A percentile compares a stretch with the other conserved stretches of the same genome.
These are phyloP conservation scores for Mycena galopus DNA, from an alignment of 768 basidiomycete species.

Conservation along the genomic window DNA sequence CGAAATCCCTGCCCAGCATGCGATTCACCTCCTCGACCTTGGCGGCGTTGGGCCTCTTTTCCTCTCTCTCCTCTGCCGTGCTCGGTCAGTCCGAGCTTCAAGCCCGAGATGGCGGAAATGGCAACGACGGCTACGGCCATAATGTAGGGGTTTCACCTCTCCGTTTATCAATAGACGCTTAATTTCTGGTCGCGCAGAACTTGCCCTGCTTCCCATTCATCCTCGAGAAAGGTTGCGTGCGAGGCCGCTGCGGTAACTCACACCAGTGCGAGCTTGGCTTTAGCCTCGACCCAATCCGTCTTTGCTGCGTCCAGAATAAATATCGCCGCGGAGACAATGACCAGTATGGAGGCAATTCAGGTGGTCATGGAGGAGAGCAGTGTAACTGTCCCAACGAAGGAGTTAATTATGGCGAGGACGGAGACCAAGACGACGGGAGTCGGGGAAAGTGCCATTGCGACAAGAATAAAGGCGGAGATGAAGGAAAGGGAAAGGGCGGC, in stretches of 20 bases:
- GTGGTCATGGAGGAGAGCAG: too few relatives aligned
- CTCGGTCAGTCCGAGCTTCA: constrained; percentile 5
- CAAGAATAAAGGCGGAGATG: not conserved
- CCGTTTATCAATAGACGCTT: not conserved
- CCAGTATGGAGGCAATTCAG: not conserved
- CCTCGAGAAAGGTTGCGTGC: not conserved
- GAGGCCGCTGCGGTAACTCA: constrained; percentile 3
- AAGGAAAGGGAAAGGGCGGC: not conserved
- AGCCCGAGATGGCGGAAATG: not conserved
- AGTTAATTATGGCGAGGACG: too few relatives aligned
- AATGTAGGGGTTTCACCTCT: not conserved
- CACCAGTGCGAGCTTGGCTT: constrained; percentile 26
- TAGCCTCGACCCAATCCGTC: not conserved
- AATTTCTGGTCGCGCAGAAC: not conserved
- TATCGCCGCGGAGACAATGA: not conserved
- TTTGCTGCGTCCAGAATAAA: not conserved
- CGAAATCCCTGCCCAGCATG: not conserved
- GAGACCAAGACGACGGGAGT: too few relatives aligned
- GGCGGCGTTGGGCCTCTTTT: not conserved
- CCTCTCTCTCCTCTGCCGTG: constrained; percentile 12
- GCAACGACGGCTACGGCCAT: not conserved
- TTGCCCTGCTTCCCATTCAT: constrained; percentile 14
- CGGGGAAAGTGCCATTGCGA: not conserved
- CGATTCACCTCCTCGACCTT: not conserved
- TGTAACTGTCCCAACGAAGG: not conserved